Conservation (phyloP, 2,329 filamentous ascomycete genomes). For the Trichoderma pleuroti region DNA sequence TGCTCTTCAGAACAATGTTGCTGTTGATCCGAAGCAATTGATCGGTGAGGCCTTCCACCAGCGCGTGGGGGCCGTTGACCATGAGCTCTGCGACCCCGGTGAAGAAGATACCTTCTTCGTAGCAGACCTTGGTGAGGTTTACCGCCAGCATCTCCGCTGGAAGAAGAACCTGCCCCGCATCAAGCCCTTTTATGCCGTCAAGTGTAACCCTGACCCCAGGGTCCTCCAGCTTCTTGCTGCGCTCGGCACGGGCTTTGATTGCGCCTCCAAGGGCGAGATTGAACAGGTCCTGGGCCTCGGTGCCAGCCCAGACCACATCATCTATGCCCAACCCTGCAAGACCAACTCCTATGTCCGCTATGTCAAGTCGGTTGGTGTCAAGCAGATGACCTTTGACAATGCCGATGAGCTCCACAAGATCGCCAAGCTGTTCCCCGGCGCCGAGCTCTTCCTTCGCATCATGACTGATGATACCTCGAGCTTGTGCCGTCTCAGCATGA, state of each 20-base stretch:
- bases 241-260: conserved; percentile 94
- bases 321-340: conserved; percentile 99
- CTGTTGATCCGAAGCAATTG: conserved; percentile 65
- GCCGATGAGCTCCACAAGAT: conserved; percentile 97
- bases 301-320: conserved; percentile 84
- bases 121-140: conserved; percentile 95
- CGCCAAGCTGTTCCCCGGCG: conserved; percentile 82
- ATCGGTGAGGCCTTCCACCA: conserved; percentile 84
- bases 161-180: conserved; percentile 89
- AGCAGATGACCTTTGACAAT: conserved; percentile 99
- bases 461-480: conserved; percentile 93
- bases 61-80: conserved; percentile 78
- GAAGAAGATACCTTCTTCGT: conserved; percentile 99
- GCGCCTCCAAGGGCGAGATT: conserved; percentile 95
- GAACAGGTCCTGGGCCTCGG: conserved; percentile 83
- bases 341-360: conserved; percentile 96
- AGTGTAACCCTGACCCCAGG: conserved; percentile 94
- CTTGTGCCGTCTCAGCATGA: conserved; percentile 91
- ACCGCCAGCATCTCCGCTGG: conserved; percentile 97
- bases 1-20: conserved; percentile 39
- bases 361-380: conserved; percentile 78
- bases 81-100: conserved; percentile 82
- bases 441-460: conserved; percentile 91
- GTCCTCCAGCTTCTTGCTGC: conserved; percentile 83
- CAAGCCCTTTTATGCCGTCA: conserved; percentile 97